These are phyloP conservation scores for Tephrocybe sp. DNA, from an alignment of 768 basidiomycete species.

Conservation along the genomic window DNA sequence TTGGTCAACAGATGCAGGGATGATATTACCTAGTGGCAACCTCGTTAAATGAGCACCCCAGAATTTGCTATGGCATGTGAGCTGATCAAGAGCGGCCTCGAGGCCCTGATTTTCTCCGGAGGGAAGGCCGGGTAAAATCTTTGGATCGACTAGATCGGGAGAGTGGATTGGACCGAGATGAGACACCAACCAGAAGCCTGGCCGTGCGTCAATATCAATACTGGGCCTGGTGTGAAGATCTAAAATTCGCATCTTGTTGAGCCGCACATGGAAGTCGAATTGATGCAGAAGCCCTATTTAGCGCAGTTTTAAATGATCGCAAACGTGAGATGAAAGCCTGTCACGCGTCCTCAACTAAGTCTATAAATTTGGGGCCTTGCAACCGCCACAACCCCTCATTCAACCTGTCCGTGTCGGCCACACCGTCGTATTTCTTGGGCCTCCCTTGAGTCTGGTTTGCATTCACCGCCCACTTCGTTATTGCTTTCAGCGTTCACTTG, in stretches of 20 bases:
- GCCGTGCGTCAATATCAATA: conserved; percentile 7
- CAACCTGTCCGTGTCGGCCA: too few relatives aligned
- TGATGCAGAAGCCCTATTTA: conserved; percentile 27
- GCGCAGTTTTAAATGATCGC: conserved; percentile 22
- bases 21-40: conserved; percentile 18
- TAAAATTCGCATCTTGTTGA: conserved; percentile 18
- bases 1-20: conserved; percentile 22
- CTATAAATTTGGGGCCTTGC: conserved; percentile 33
- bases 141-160: conserved; percentile 23
- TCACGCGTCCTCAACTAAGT: conserved; percentile 29
- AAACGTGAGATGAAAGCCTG: conserved; percentile 28
- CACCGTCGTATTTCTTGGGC: conserved; percentile 12
- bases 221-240: conserved; percentile 16
- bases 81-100: conserved; percentile 21
- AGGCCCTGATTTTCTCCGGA: conserved; percentile 28
- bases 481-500: conserved; percentile 13
- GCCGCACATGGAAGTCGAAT: conserved; percentile 17
- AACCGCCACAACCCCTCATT: conserved; percentile 22
- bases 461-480: conserved; percentile 11
- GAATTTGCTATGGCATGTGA: conserved; percentile 24
- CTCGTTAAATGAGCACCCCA: conserved; percentile 31
- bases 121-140: conserved; percentile 29
- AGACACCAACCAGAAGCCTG: conserved; percentile 10
- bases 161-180: conserved; percentile 13
- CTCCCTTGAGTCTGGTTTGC: conserved; percentile 16